phyloP scores from a whole-genome alignment of 352 stramenopile species.

The Blastocystis sp. region DNA sequence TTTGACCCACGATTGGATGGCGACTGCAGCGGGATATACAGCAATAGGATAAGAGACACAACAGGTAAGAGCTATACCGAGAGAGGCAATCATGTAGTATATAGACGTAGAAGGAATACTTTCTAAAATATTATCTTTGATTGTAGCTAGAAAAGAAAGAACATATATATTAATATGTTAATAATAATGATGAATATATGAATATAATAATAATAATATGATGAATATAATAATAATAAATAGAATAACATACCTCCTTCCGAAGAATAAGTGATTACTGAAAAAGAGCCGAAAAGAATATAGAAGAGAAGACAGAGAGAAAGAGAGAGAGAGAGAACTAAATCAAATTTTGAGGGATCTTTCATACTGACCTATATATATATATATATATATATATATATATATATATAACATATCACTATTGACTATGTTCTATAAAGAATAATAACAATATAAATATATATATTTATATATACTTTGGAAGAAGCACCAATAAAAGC shows the following conservation, averaged over 20 bases:
- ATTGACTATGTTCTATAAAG: no score
- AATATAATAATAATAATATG: no score
- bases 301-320: constrained; percentile 16
- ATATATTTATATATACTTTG: no score
- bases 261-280: constrained; percentile 23
- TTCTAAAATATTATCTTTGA: constrained; percentile 23
- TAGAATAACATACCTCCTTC: not conserved
- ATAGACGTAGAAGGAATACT: constrained; percentile 13
- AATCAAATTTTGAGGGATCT: constrained; percentile 9
- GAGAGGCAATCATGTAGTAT: constrained; percentile 18
- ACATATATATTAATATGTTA: no score
- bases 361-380: constrained; percentile 15
- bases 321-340: constrained; percentile 8
- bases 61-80: constrained; percentile 26
- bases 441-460: no score
- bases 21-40: constrained; percentile 27
- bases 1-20: constrained; percentile 20
- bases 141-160: no score
- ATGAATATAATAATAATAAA: not conserved
- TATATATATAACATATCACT: no score
- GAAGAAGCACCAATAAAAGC: constrained; percentile 29
- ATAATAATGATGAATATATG: no score
- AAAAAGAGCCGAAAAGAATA: constrained; percentile 18
- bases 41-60: constrained; percentile 36
- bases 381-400: no score